phyloP scores from a whole-genome alignment of 2,329 filamentous ascomycete genomes.

The Mariannaea elegans region DNA sequence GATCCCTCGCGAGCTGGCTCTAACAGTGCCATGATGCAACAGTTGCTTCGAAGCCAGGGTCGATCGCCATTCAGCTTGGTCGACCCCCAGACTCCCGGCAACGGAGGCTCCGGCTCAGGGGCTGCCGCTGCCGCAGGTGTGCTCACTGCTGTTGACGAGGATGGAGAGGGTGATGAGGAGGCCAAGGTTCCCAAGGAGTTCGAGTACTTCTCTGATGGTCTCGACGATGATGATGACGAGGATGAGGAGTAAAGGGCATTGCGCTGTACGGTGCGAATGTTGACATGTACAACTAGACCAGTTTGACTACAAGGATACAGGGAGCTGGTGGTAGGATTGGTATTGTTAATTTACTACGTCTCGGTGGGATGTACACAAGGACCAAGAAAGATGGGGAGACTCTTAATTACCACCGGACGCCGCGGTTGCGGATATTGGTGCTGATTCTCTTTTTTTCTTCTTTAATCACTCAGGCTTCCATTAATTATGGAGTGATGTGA shows the following conservation, averaged over 20 bases:
- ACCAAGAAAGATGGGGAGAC: constrained; percentile 31
- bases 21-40: constrained; percentile 50
- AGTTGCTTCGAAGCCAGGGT: constrained; percentile 53
- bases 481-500: too few species aligned
- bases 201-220: constrained; percentile 78
- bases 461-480: too few species aligned
- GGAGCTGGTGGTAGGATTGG: constrained; percentile 14
- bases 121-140: constrained; percentile 81
- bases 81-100: constrained; percentile 42
- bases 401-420: constrained; percentile 7
- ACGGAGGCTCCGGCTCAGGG: constrained; percentile 50
- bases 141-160: constrained; percentile 87
- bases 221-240: constrained; percentile 60
- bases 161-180: constrained; percentile 77
- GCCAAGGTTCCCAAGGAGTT: constrained; percentile 76
- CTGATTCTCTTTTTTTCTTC: background rate
- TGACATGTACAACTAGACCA: constrained; percentile 38
- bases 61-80: constrained; percentile 44
- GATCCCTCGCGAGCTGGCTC: constrained; percentile 44
- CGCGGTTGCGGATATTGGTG: background rate
- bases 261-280: constrained; percentile 1
- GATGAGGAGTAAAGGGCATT: constrained; percentile 39
- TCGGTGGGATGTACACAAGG: constrained; percentile 28
- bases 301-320: constrained; percentile 27
- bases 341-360: constrained; percentile 32